Conservation (phyloP, 2,329 filamentous ascomycete genomes). For the Ophiosphaerella herpotricha region DNA sequence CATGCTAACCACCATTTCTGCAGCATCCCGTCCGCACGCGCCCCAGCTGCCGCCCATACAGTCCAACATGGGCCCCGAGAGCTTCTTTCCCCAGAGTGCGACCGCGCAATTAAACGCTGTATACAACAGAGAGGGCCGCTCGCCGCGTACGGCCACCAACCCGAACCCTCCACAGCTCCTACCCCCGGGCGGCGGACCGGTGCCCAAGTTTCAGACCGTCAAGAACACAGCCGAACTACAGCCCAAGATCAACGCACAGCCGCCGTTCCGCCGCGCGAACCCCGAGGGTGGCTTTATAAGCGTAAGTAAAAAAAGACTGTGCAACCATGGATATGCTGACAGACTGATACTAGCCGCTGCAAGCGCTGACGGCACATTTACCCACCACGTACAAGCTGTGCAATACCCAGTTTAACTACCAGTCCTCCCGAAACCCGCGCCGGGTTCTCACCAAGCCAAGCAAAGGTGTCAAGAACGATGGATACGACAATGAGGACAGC, state of each 20-base stretch:
- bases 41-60: slow-evolving; percentile 78
- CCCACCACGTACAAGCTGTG: slow-evolving; percentile 97
- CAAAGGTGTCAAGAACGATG: slow-evolving; percentile 98
- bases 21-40: slow-evolving; percentile 56
- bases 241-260: slow-evolving; percentile 83
- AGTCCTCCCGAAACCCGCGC: slow-evolving; percentile 93
- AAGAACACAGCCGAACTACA: slow-evolving; percentile 73
- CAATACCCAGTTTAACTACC: slow-evolving; percentile 97
- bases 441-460: slow-evolving; percentile 96
- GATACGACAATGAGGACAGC: slow-evolving; percentile 98
- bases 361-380: slow-evolving; percentile 91
- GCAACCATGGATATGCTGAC: slow-evolving; percentile 17
- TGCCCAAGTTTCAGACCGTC: slow-evolving; percentile 86
- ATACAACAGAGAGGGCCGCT: slow-evolving; percentile 59
- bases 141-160: slow-evolving; percentile 50
- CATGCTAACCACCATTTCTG: slow-evolving; percentile 27
- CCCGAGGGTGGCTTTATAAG: slow-evolving; percentile 98
- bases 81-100: slow-evolving; percentile 72
- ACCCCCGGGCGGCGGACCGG: slow-evolving; percentile 63
- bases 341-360: slow-evolving; percentile 70
- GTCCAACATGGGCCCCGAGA: slow-evolving; percentile 69
- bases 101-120: slow-evolving; percentile 73
- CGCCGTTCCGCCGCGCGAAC: slow-evolving; percentile 88
- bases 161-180: slow-evolving; percentile 55
- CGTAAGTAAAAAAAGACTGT: slow-evolving; percentile 59